Evolutionary conservation across 1,139 yeast genomes (phyloP), one percentile per base, ranked within the genome.

Genomic region (Dujonia santamariae): DNA sequence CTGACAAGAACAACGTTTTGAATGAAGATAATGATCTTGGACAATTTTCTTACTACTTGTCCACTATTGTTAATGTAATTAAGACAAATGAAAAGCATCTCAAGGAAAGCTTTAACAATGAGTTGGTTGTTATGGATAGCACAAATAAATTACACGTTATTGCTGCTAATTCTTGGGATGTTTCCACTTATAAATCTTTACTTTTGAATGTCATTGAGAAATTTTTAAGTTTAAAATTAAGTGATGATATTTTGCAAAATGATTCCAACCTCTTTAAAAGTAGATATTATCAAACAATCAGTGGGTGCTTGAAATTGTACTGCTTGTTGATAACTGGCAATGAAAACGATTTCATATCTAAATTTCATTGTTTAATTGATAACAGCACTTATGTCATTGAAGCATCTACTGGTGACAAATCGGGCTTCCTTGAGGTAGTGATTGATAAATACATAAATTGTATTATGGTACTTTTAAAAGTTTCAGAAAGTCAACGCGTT

Each of bases 131-230:
- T 0, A 63, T 79, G 46, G 78, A 67, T 52, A 67, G 65, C 34
- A 64, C 71, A 30, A 61, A 40, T 40, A 70, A 61, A 39, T 53
- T 56, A 34, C 50, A 51, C 11, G 50, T 69, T 3, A 53, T 72
- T 9, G 55, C 52, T 19, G 43, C 60, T 0, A 69, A 71, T 37
- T 53, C 59, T 11, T 72, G 80, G 78, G 76, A 74, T 37, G 63
- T 78, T 5, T 76, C 85, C 0, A 79, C 85, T 1, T 83, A 82
- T 50, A 79, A 80, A 44, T 71, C 78, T 4, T 61, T 83, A 24
- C 48, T 78, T 0, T 45, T 79, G 13, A 59, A 64, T 26, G 56
- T 75, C 2, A 45, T 80, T n/a, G 56, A 67, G 32, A 72, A 65
- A 34, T 77, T 78, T 35, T 48, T 66, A 23, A 37, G 43, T 9